These are phyloP conservation scores for Pythium inflatum DNA, from an alignment of 352 stramenopile genomes.

Conservation along the genomic window DNA sequence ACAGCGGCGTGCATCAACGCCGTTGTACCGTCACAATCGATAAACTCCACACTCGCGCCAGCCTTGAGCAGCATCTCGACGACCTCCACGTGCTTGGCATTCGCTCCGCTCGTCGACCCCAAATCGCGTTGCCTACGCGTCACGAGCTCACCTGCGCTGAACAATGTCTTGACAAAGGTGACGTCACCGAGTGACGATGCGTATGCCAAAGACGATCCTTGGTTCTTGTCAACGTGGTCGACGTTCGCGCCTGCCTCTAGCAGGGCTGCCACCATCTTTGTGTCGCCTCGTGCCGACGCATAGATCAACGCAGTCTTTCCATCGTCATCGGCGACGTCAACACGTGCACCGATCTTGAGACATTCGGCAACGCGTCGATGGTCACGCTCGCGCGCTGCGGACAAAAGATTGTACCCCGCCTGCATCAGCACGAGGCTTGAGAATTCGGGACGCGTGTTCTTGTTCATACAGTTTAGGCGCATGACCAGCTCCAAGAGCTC, in stretches of 20 bases:
- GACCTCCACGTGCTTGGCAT: not conserved
- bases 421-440: too few relatives aligned
- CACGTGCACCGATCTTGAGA: not conserved
- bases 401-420: too few relatives aligned
- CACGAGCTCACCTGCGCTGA: not conserved
- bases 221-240: not conserved
- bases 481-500: too few relatives aligned
- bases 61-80: not conserved
- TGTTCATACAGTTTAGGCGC: too few relatives aligned
- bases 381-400: not conserved
- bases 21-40: too few relatives aligned
- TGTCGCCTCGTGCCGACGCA: not conserved
- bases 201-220: not conserved
- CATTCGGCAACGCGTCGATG: too few relatives aligned
- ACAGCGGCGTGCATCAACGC: too few relatives aligned
- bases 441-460: too few relatives aligned
- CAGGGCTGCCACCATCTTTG: too few relatives aligned
- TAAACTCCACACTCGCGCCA: not conserved
- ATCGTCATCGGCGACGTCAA: not conserved
- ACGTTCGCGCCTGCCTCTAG: too few relatives aligned
- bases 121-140: not conserved
- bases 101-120: not conserved
- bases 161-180: not conserved
- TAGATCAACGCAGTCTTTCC: not conserved
- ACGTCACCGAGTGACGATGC: not conserved